phyloP scores from a whole-genome alignment of 1,284 basidiomycete species.

The Lentinus polychrous region DNA sequence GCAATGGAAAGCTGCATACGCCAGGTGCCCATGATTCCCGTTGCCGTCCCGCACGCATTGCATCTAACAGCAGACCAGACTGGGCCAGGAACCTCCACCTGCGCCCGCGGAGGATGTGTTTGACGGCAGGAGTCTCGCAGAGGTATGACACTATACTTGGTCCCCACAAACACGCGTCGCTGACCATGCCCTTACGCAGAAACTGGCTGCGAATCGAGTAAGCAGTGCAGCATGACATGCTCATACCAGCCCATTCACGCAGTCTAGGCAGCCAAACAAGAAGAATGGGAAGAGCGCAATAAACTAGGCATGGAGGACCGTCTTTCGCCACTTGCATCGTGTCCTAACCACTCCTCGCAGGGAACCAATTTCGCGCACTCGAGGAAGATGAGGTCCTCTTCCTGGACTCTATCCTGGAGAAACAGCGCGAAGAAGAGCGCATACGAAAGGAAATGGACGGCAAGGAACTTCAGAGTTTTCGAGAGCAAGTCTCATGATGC shows the following conservation, averaged over 20 bases:
- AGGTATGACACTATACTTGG: conserved; percentile 48
- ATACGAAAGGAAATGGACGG: conserved; percentile 69
- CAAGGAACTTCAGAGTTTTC: conserved; percentile 75
- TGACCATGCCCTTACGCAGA: conserved; percentile 34
- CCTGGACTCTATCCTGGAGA: conserved; percentile 74
- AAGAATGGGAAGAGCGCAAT: conserved; percentile 91
- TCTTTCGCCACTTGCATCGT: not conserved
- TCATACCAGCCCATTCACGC: conserved; percentile 12
- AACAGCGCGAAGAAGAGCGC: conserved; percentile 69
- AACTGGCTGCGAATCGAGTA: conserved; percentile 79
- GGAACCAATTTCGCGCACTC: conserved; percentile 87
- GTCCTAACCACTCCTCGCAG: conserved; percentile 28
- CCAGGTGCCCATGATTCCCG: conserved; percentile 46
- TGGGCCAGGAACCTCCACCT: conserved; percentile 85
- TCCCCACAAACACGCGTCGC: conserved; percentile 16
- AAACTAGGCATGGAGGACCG: conserved; percentile 57
- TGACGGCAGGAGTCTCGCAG: conserved; percentile 85
- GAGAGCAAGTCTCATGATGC: conserved; percentile 47
- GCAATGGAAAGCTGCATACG: conserved; percentile 92
- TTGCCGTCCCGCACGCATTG: not conserved
- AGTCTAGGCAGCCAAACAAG: conserved; percentile 75
- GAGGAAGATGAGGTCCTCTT: conserved; percentile 90
- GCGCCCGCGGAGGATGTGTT: conserved; percentile 69
- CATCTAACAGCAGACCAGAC: conserved; percentile 31
- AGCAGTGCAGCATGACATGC: conserved; percentile 19